Evolutionary conservation across 345 rosid genomes (phyloP), one percentile per base, ranked within the genome.

Genomic region (Lepidium sativum): DNA sequence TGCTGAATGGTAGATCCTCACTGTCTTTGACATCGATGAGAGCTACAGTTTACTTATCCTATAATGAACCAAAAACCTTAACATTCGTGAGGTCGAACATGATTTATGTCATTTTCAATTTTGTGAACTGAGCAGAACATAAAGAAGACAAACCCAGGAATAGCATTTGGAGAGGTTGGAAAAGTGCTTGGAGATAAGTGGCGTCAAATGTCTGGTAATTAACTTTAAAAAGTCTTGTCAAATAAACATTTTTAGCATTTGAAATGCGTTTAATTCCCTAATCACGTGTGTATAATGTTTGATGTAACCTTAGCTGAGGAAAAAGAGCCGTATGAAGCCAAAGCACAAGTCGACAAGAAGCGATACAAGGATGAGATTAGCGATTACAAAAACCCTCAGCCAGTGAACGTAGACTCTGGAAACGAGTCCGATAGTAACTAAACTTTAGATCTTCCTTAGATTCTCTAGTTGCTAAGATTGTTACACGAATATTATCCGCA

Each of bases 161-260:
- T 86, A 67, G 79, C 82, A 16, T 83, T 88, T 54, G 77, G 82
- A 12, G 95, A 81, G 4, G 80, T 83, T 23, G 78, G 80, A 4
- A 83, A 80, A 78, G 82, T 75, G 23, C 81, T 86, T 12, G 97
- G 92, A 21, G 97, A 88, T 0, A 86, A 75, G 75, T 94, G 96
- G 99, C 84, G 83, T 42, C 79, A 80, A 55, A 61, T 94, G 96
- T 37, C 92, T 47, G 88, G 97, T 88, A 75, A 65, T 25, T 2
- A 42, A 13, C 18, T 2, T 16, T 1, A 17, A 50, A 25, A 41
- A 12, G 2, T 3, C 39, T 25, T 6, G 15, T n/a, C n/a, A n/a
- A n/a, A 9, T 32, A 40, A 56, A 23, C 47, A 10, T n/a, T 39
- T 29, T 34, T 35, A n/a, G 27, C 17, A 3, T 50, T 6, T 51